phyloP scores from a whole-genome alignment of 2,329 filamentous ascomycete species.

The Didymella exigua region DNA sequence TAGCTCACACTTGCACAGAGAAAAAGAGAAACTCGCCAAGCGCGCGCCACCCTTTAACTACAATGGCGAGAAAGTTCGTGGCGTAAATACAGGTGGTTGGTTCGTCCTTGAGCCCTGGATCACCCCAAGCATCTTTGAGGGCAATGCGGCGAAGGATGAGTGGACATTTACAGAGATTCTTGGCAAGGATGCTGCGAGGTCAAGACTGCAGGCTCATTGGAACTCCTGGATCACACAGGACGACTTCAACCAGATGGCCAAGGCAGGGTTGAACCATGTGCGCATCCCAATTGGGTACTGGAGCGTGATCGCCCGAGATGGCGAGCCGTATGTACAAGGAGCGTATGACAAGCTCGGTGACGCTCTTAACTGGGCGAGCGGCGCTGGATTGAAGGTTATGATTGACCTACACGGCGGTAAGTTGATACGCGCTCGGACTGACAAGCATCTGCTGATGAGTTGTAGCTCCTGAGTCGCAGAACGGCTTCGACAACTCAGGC shows the following conservation, averaged over 20 bases:
- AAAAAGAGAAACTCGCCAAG: constrained; percentile 30
- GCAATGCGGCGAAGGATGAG: constrained; percentile 61
- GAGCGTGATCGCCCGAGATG: constrained; percentile 59
- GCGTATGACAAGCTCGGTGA: constrained; percentile 63
- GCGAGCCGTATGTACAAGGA: constrained; percentile 67
- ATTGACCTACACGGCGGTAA: constrained; percentile 71
- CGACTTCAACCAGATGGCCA: constrained; percentile 63
- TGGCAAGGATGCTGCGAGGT: constrained; percentile 56
- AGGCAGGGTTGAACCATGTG: constrained; percentile 65
- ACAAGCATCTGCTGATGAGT: constrained; percentile 4
- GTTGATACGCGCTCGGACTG: constrained; percentile 24
- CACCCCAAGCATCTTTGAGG: constrained; percentile 65
- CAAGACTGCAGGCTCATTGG: constrained; percentile 63
- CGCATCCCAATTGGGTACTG: constrained; percentile 71
- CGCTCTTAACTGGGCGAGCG: constrained; percentile 64
- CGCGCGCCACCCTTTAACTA: constrained; percentile 58
- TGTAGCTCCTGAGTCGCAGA: constrained; percentile 65
- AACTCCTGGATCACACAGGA: constrained; percentile 60
- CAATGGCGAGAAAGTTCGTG: constrained; percentile 61
- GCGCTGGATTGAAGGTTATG: constrained; percentile 65
- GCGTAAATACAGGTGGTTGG: constrained; percentile 70
- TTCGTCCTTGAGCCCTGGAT: constrained; percentile 70
- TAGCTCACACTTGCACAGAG: not conserved
- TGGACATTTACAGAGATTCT: constrained; percentile 59
- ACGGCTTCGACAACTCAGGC: constrained; percentile 72